Base-by-base conservation (phyloP, 129 eudicot genomes). In the Arctium minus region DNA sequence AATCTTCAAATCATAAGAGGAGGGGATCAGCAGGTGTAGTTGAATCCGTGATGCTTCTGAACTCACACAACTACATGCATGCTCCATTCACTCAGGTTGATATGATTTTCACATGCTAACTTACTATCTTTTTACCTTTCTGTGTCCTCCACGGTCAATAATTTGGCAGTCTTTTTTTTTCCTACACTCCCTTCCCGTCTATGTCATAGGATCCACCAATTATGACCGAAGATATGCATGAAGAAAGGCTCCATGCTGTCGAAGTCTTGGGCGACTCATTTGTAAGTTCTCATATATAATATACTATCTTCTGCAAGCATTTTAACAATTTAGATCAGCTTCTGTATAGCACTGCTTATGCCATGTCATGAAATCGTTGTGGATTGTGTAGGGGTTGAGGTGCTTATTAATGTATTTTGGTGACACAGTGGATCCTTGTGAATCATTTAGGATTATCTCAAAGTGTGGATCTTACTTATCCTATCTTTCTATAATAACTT, bases 171-270 rank as follows among this genome's bases (percentile, higher is more conserved):
- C 71, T 30, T n/a, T 71, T 38, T 13, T 65, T 17, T 22, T 70
- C 44, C 6, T 73, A 53, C 36, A 12, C 15, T 50, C 72, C 40
- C 27, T 9, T 36, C n/a, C 79, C n/a, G 27, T 33, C 56, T 65
- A 46, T 74, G 15, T 86, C 40, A 71, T 79, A 96, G 99, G 97
- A 96, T 72, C 87, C 99, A 72, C 99, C 99, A 77, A 88, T 89
- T 15, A 96, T 96, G 99, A 96, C 99, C 0, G 99, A 96, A 88
- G 99, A 96, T 80, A 96, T 96, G 98, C 99, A 96, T 69, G 99
- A 96, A 87, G 99, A 96, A 85, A 91, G 99, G 73, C 90, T 96
- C 69, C 94, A 60, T 38, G 99, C 99, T 81, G 98, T 93, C 64
- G 95, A 92, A 89, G 96, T 92, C 77, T 84, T 91, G 77, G 95